These are phyloP conservation scores for Nakataea oryzae DNA, from an alignment of 2,329 filamentous ascomycete genomes.

Conservation along the genomic window DNA sequence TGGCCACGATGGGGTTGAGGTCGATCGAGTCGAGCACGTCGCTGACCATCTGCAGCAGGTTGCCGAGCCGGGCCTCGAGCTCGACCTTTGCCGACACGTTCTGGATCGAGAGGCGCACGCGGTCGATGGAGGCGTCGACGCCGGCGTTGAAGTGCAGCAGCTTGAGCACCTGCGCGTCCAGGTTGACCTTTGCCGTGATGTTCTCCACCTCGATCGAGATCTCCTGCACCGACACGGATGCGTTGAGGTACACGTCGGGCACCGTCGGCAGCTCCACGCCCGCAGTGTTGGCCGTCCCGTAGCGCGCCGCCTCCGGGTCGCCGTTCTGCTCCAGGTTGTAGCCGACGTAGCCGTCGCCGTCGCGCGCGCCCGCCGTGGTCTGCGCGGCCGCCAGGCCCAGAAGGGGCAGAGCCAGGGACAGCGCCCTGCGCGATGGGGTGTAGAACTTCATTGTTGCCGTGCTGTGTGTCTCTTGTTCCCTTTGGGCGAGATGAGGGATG, in stretches of 20 bases:
- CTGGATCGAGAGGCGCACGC: slow-evolving; percentile 44
- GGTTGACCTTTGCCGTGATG: slow-evolving; percentile 49
- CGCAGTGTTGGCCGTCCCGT: slow-evolving; percentile 35
- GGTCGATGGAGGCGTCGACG: slow-evolving; percentile 46
- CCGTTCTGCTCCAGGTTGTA: slow-evolving; percentile 41
- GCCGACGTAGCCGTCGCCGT: slow-evolving; percentile 39
- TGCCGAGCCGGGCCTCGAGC: slow-evolving; percentile 48
- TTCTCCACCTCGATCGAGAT: slow-evolving; percentile 50
- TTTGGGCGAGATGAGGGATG: too few species aligned
- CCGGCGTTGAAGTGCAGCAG: slow-evolving; percentile 51
- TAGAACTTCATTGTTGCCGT: not conserved
- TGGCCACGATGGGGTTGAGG: slow-evolving; percentile 48
- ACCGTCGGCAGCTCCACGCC: slow-evolving; percentile 29
- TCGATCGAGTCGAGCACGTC: slow-evolving; percentile 48
- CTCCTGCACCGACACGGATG: slow-evolving; percentile 43
- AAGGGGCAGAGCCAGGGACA: slow-evolving; percentile 15
- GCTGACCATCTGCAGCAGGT: slow-evolving; percentile 48
- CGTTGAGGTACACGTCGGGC: slow-evolving; percentile 52
- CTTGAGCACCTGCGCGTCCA: slow-evolving; percentile 47
- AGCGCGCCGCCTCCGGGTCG: slow-evolving; percentile 37
- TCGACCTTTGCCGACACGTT: slow-evolving; percentile 47
- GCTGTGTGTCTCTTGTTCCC: not conserved
- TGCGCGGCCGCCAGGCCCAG: slow-evolving; percentile 15
- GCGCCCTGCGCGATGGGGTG: not conserved
- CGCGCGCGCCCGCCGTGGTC: slow-evolving; percentile 9